A percentile compares a stretch with the other conserved stretches of the same genome.
Conservation (phyloP, 805 yeast species). For the Metschnikowia matae region DNA sequence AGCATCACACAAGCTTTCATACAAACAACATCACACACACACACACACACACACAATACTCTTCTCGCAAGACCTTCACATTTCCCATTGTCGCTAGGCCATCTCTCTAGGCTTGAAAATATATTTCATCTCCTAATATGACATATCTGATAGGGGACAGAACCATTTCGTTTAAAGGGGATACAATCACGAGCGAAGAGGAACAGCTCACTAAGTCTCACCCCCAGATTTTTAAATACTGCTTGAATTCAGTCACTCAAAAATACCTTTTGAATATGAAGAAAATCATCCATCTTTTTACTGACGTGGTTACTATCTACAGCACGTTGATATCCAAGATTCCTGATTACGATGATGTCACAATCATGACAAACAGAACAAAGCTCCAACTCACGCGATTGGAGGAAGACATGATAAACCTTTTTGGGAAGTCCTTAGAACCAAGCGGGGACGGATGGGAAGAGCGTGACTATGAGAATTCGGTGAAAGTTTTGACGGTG, state of each 20-base stretch:
- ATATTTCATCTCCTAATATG: conserved; percentile 18
- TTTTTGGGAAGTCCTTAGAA: conserved; percentile 21
- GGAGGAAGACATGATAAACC: conserved; percentile 30
- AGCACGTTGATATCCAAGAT: conserved; percentile 36
- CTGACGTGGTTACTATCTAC: conserved; percentile 38
- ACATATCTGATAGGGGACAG: conserved; percentile 39
- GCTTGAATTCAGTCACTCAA: conserved; percentile 30
- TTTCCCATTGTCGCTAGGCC: background rate
- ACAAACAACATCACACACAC: background rate
- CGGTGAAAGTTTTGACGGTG: conserved; percentile 20
- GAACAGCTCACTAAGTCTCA: conserved; percentile 25
- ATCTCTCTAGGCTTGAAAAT: background rate
- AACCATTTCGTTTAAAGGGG: conserved; percentile 22
- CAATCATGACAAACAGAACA: conserved; percentile 26
- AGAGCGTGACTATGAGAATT: conserved; percentile 22
- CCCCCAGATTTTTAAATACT: conserved; percentile 28
- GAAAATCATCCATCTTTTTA: conserved; percentile 32
- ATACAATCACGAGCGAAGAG: conserved; percentile 21
- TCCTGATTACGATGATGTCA: conserved; percentile 39
- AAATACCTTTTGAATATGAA: conserved; percentile 26
- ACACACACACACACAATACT: background rate
- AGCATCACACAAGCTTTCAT: background rate
- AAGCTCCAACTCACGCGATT: conserved; percentile 20
- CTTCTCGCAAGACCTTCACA: background rate
- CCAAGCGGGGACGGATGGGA: conserved; percentile 24